These are phyloP conservation scores for Magnusiomyces suaveolens DNA, from an alignment of 1,139 yeast species.

Conservation along the genomic window DNA sequence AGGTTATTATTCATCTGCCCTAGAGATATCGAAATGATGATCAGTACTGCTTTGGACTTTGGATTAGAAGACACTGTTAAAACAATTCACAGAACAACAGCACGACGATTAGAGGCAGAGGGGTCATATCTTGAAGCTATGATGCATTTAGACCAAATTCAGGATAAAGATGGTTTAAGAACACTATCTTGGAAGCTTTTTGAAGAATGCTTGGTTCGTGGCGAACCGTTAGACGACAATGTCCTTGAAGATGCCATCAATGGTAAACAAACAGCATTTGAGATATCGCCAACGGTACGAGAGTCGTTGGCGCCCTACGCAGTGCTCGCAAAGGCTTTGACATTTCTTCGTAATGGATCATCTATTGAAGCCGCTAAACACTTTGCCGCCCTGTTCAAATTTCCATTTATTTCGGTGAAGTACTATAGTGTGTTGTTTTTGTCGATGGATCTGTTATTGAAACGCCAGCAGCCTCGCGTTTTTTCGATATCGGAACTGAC, in stretches of 20 bases:
- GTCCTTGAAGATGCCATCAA: constrained; percentile 25
- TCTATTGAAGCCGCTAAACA: constrained; percentile 30
- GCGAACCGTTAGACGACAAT: constrained; percentile 25
- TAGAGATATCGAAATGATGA: constrained; percentile 75
- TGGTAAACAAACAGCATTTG: constrained; percentile 15
- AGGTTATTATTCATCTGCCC: constrained; percentile 43
- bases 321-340: constrained; percentile 45
- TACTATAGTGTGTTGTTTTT: constrained; percentile 36
- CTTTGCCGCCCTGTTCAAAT: constrained; percentile 48
- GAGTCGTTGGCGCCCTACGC: constrained; percentile 70
- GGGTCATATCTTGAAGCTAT: constrained; percentile 53
- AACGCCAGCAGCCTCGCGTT: constrained; percentile 18
- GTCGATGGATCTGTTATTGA: constrained; percentile 25
- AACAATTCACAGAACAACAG: constrained; percentile 20
- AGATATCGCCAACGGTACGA: constrained; percentile 45
- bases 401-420: constrained; percentile 54
- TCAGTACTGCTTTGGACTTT: constrained; percentile 44
- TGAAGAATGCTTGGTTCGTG: constrained; percentile 50
- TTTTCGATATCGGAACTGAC: constrained; percentile 36
- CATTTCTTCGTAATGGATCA: constrained; percentile 25
- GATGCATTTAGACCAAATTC: constrained; percentile 56
- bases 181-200: constrained; percentile 44
- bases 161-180: constrained; percentile 40
- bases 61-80: constrained; percentile 25
- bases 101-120: constrained; percentile 16